Percentiles rank a stretch among this genome's conserved stretches.
phyloP scores from a whole-genome alignment of 805 yeast species.

The Hanseniaspora osmophila region DNA sequence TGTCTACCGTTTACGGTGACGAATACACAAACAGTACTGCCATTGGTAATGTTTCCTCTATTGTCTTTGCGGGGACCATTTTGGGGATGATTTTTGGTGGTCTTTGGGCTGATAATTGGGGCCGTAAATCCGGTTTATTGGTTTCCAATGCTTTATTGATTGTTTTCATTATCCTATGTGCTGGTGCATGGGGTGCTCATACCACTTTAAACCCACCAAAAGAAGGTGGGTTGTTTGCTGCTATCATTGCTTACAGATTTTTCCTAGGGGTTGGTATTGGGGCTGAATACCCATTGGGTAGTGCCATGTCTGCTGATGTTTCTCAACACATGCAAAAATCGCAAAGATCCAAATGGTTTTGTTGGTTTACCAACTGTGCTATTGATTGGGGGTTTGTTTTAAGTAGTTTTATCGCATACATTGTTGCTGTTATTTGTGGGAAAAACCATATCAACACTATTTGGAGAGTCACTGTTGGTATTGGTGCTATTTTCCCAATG shows the following conservation, averaged over 20 bases:
- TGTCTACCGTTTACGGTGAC: slow-evolving; percentile 48
- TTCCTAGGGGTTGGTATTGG: slow-evolving; percentile 87
- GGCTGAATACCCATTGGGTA: slow-evolving; percentile 80
- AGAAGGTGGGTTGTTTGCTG: slow-evolving; percentile 63
- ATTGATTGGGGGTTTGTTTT: slow-evolving; percentile 80
- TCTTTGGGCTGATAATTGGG: slow-evolving; percentile 59
- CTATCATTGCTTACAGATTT: slow-evolving; percentile 71
- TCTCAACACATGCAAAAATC: slow-evolving; percentile 85
- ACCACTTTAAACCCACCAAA: slow-evolving; percentile 32
- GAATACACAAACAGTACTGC: slow-evolving; percentile 53
- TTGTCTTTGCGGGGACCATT: slow-evolving; percentile 86
- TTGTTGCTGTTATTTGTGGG: slow-evolving; percentile 70
- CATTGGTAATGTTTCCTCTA: slow-evolving; percentile 65
- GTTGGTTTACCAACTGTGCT: slow-evolving; percentile 79
- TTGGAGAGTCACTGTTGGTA: slow-evolving; percentile 83
- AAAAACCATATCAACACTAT: slow-evolving; percentile 59
- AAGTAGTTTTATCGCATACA: slow-evolving; percentile 75
- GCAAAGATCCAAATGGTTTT: slow-evolving; percentile 75
- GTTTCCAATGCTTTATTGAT: slow-evolving; percentile 61
- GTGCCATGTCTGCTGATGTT: slow-evolving; percentile 85
- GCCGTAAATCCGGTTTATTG: slow-evolving; percentile 75
- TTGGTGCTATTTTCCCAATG: slow-evolving; percentile 82
- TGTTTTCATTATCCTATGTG: slow-evolving; percentile 59
- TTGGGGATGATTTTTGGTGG: slow-evolving; percentile 77
- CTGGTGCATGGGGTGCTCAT: slow-evolving; percentile 78